Percentiles rank a stretch among this genome's conserved stretches.
phyloP scores from a whole-genome alignment of 2,329 filamentous ascomycete genomes.

The Cercospora sp. region DNA sequence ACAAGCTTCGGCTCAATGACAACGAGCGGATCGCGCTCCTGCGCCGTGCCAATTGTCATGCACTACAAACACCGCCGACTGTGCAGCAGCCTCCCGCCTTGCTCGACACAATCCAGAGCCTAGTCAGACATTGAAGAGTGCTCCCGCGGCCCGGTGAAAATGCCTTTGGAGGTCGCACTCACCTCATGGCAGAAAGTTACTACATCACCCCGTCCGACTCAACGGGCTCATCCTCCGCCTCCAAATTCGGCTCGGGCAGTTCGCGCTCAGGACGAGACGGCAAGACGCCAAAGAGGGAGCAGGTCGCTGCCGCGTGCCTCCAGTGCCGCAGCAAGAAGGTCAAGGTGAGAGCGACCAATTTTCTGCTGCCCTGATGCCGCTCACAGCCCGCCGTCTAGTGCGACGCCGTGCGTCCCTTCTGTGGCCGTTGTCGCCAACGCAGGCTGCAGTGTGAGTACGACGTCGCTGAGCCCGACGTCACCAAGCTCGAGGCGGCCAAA shows the following conservation, averaged over 20 bases:
- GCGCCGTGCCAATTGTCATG: not conserved
- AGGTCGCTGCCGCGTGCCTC: conserved; percentile 13
- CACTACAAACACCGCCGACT: not conserved
- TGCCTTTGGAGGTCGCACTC: not conserved
- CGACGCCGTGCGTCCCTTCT: conserved; percentile 7
- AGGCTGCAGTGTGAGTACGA: conserved; percentile 11
- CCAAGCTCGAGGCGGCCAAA: conserved; percentile 13
- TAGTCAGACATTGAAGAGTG: not conserved
- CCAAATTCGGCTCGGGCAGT: not conserved
- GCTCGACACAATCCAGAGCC: not conserved
- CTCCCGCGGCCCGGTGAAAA: not conserved
- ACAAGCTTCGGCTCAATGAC: not conserved
- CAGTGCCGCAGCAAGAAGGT: conserved; percentile 15
- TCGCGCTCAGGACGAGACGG: conserved; percentile 8
- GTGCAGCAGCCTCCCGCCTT: not conserved
- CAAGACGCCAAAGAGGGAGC: conserved; percentile 12
- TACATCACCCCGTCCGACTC: conserved; percentile 8
- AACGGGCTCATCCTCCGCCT: not conserved
- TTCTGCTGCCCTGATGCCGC: not conserved
- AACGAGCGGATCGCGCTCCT: not conserved
- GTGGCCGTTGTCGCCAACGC: conserved; percentile 12
- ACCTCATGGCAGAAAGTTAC: conserved; percentile 9
- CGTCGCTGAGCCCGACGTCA: conserved; percentile 8
- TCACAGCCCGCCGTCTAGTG: conserved; percentile 7
- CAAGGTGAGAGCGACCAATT: conserved; percentile 5